phyloP scores from a whole-genome alignment of 2,329 filamentous ascomycete genomes.

The Sarocladium brachiariae region DNA sequence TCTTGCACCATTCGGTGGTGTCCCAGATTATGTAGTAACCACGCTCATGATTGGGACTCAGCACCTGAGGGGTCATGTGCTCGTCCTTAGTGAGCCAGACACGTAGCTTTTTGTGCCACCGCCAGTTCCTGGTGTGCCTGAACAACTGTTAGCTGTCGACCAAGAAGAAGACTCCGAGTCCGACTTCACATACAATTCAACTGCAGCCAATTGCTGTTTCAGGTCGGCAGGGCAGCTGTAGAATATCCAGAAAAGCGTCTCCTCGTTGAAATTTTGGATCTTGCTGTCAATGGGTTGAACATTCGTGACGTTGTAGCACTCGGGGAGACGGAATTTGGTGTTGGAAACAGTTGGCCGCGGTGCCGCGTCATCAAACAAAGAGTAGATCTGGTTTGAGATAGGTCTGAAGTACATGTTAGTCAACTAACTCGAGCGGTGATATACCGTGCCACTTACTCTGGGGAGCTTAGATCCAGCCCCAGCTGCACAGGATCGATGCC shows the following conservation, averaged over 20 bases:
- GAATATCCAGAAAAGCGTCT: conserved; percentile 64
- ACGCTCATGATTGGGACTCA: conserved; percentile 53
- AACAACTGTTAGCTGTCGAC: conserved; percentile 5
- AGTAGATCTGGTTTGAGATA: conserved; percentile 54
- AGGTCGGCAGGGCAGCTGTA: conserved; percentile 58
- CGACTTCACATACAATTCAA: conserved; percentile 57
- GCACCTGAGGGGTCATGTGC: conserved; percentile 53
- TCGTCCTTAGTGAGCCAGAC: conserved; percentile 64
- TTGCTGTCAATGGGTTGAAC: conserved; percentile 59
- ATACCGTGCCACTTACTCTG: conserved; percentile 41
- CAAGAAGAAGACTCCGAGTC: background rate
- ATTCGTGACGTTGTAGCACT: conserved; percentile 62
- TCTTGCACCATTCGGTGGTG: conserved; percentile 53
- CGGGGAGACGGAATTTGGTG: conserved; percentile 51
- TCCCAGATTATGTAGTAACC: conserved; percentile 64
- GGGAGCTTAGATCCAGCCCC: conserved; percentile 50
- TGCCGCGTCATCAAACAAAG: conserved; percentile 52
- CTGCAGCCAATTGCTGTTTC: conserved; percentile 57
- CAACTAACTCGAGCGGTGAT: background rate
- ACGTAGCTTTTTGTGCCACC: conserved; percentile 61
- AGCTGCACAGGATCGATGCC: conserved; percentile 52
- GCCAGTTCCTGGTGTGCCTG: conserved; percentile 58
- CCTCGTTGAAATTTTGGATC: conserved; percentile 60
- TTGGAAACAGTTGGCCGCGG: conserved; percentile 45
- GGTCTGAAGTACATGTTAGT: conserved; percentile 29